A percentile compares a stretch with the other conserved stretches of the same genome.
phyloP scores from a whole-genome alignment of 306 rosid species.

The Ceratonia siliqua region DNA sequence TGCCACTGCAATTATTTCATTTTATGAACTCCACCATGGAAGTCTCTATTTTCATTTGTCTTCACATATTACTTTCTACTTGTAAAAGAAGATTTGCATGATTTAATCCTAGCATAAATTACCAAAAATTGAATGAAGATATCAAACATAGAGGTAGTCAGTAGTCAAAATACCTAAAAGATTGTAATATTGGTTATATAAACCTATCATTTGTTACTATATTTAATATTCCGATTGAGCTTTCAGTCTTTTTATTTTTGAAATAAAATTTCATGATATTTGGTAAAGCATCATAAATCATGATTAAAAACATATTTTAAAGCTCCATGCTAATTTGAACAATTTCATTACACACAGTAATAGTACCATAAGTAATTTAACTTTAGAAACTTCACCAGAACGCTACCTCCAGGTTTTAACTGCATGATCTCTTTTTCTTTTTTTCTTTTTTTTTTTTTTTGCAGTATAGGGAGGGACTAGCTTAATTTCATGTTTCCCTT shows the following conservation, averaged over 20 bases:
- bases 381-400: conserved; percentile 6
- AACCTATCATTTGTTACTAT: background rate
- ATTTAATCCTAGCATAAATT: background rate
- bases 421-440: conserved; percentile 15
- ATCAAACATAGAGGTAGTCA: conserved; percentile 6
- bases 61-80: conserved; percentile 1
- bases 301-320: background rate
- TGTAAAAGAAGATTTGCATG: background rate
- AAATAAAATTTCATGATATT: background rate
- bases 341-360: conserved; percentile 4
- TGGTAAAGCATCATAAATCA: background rate
- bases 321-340: conserved; percentile 13
- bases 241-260: background rate
- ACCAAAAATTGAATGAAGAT: conserved; percentile 17
- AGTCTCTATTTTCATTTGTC: conserved; percentile 1
- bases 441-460: too few species aligned
- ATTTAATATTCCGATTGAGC: conserved; percentile 4
- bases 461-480: conserved; percentile 18
- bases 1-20: background rate
- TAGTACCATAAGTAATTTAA: background rate
- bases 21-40: conserved; percentile 14
- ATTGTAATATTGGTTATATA: background rate
- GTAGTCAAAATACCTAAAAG: background rate
- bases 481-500: background rate
- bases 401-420: conserved; percentile 38